Evolutionary conservation across 192 early-diverging fungal genomes (phyloP).

Genomic region (Powellomyces hirtus): DNA sequence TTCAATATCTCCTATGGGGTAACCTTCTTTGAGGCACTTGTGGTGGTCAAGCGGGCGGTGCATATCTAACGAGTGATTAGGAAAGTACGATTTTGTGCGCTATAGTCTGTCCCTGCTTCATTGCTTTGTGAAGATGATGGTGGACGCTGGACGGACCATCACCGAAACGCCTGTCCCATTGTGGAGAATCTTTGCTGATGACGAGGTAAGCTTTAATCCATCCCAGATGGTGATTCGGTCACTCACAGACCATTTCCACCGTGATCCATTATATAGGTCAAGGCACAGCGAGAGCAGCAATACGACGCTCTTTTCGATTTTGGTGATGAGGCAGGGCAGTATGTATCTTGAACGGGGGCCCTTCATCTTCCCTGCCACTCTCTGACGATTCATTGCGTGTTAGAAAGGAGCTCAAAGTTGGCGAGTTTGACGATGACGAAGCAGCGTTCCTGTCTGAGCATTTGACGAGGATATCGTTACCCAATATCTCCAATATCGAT

Average conservation of each 20-base stretch:
- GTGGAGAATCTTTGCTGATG: constrained; percentile 51
- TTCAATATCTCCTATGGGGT: constrained; percentile 74
- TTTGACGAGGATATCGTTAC: constrained; percentile 53
- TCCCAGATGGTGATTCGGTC: background rate
- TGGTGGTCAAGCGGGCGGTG: background rate
- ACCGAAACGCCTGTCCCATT: constrained; percentile 61
- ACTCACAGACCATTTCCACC: background rate
- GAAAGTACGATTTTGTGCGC: constrained; percentile 65
- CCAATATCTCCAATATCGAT: constrained; percentile 64
- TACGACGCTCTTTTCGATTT: constrained; percentile 62
- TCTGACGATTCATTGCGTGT: background rate
- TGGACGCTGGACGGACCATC: constrained; percentile 47
- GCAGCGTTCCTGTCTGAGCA: constrained; percentile 56
- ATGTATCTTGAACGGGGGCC: background rate
- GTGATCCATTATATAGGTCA: background rate
- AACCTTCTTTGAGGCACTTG: too few relatives aligned
- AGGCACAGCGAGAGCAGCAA: constrained; percentile 9
- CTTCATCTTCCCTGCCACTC: background rate
- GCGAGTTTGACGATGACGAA: constrained; percentile 35
- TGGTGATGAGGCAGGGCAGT: constrained; percentile 36
- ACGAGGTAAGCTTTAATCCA: constrained; percentile 22
- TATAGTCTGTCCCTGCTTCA: constrained; percentile 64
- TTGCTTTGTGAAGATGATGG: constrained; percentile 56
- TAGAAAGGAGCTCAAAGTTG: constrained; percentile 26
- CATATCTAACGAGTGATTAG: constrained; percentile 29